Evolutionary conservation across 2,329 filamentous ascomycete genomes (phyloP).

Genomic region (Fusarium paranaense): DNA sequence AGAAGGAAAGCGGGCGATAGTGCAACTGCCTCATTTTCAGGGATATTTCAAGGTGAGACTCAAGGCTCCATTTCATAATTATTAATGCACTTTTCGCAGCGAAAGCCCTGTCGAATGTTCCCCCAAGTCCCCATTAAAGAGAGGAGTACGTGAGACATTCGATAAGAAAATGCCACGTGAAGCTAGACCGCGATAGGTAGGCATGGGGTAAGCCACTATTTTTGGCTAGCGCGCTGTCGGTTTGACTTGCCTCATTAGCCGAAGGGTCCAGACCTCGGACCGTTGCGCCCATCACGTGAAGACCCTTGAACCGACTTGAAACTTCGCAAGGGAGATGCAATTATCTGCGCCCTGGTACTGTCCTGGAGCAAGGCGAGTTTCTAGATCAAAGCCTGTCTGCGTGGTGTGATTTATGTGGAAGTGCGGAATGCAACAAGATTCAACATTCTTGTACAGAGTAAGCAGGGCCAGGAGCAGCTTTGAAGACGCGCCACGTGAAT

Average conservation of each 20-base stretch:
- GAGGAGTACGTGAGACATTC: background rate
- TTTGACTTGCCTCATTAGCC: background rate
- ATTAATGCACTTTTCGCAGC: too few species aligned
- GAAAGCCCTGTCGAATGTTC: too few species aligned
- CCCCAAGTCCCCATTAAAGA: background rate
- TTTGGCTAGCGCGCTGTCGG: background rate
- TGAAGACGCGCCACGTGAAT: background rate
- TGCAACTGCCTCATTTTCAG: background rate
- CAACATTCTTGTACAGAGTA: background rate
- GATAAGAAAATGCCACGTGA: background rate
- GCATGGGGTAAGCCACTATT: background rate
- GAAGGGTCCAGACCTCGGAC: background rate
- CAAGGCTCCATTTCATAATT: too few species aligned
- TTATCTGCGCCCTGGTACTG: background rate
- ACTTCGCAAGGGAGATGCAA: background rate
- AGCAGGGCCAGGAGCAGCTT: background rate
- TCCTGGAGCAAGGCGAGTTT: background rate
- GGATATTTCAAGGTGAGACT: background rate
- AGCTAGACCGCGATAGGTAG: background rate
- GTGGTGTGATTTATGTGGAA: background rate
- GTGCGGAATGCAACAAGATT: background rate
- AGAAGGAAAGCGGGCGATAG: too few species aligned
- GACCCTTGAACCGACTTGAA: background rate
- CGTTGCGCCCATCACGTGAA: slow-evolving; percentile 10
- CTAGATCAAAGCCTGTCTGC: background rate